Base-by-base conservation (phyloP, 2,329 filamentous ascomycete genomes). In the Xylariaceae sp. region DNA sequence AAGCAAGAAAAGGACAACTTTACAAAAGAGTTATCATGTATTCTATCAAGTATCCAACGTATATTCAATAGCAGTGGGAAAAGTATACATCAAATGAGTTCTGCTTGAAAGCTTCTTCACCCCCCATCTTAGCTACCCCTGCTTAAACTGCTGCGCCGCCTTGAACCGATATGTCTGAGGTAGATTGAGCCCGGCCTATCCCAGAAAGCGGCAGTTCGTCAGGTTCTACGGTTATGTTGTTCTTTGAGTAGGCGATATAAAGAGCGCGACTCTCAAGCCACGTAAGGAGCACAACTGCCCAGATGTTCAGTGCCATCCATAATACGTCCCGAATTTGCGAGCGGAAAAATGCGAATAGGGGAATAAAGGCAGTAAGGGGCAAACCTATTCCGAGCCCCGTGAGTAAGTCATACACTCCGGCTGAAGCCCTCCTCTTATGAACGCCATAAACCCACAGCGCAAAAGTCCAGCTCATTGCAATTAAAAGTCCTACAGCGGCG, bases 31-130 rank as follows among this genome's bases (percentile, higher is more conserved):
- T 41, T 16, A n/a, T 33, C 14, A 34, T 47, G 16, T 37, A 36
- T 47, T 38, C 7, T 47, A 47, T 36, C 33, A 47, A 17, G 20
- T 42, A 36, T 42, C 29, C 6, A 47, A 16, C 20, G 39, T 34
- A 23, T 49, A 40, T 40, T 27, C 12, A 40, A 23, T 21, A 40
- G 22, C 23, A 40, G 19, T 40, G 17, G 19, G 25, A 3, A 4
- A n/a, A 40, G 11, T 6, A 25, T 17, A 25, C 16, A 40, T 23
- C 27, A 16, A 16, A 12, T 27, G 11, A 22, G 29, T 32, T 32
- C 7, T 32, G 16, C 7, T 5, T 32, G 16, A 5, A 32, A 8
- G 27, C 27, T 14, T 32, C 16, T 32, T 29, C 25, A 8, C 14
- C 14, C 7, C 16, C 16, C 16, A 14, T 8, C 27, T 8, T 32